Conservation (phyloP, 441 rosid species). For the Corymbia calophylla region DNA sequence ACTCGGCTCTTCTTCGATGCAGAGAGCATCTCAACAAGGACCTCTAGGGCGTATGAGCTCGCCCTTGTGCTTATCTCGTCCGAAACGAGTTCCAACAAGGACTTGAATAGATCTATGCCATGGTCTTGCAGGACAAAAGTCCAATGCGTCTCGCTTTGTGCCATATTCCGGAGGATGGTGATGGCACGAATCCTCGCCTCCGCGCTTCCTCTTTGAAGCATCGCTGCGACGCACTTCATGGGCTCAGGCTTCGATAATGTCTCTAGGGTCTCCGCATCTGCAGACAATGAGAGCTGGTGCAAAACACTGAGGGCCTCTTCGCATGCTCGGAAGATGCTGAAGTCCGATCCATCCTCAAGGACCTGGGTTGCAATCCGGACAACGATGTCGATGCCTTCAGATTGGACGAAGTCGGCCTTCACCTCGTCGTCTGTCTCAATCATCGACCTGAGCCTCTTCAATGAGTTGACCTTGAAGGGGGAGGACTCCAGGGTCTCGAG, state of each 20-base stretch:
- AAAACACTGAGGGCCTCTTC: slow-evolving; percentile 23
- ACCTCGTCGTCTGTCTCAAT: neutral
- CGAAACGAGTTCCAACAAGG: slow-evolving; percentile 20
- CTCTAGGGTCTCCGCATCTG: neutral
- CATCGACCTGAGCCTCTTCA: slow-evolving; percentile 16
- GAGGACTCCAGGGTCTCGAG: slow-evolving; percentile 12
- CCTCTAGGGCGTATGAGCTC: slow-evolving; percentile 20
- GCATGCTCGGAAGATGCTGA: slow-evolving; percentile 8
- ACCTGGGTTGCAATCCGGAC: neutral
- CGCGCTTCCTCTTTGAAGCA: slow-evolving; percentile 26
- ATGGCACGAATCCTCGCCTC: slow-evolving; percentile 17
- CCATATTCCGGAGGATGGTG: slow-evolving; percentile 6
- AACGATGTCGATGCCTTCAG: slow-evolving; percentile 12
- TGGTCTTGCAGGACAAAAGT: slow-evolving; percentile 11
- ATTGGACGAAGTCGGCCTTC: slow-evolving; percentile 4
- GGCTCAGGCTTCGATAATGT: slow-evolving; percentile 7
- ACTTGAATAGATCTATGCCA: slow-evolving; percentile 20
- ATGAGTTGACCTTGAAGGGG: slow-evolving; percentile 19
- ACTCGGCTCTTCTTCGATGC: slow-evolving; percentile 13
- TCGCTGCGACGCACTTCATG: slow-evolving; percentile 1
- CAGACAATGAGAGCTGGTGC: slow-evolving; percentile 7
- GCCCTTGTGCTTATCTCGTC: slow-evolving; percentile 26
- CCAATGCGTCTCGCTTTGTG: slow-evolving; percentile 6
- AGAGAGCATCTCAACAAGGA: slow-evolving; percentile 12
- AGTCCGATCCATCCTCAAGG: slow-evolving; percentile 6